Evolutionary conservation across 495 filamentous ascomycete species (phyloP).

Genomic region (Podospora comata): DNA sequence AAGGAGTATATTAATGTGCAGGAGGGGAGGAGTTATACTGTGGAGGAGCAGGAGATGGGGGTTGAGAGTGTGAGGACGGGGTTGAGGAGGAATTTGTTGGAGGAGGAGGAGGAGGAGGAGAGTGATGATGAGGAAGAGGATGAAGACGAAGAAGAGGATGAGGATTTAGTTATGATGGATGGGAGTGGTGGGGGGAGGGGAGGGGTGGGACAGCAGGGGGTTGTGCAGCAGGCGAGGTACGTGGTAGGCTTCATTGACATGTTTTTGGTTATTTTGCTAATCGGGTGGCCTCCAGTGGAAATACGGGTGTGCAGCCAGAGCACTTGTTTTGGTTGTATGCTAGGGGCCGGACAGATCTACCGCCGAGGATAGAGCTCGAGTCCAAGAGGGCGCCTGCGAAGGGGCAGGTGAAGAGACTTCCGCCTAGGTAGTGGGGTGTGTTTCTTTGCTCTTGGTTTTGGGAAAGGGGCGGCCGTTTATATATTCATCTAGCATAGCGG

Average conservation of each 20-base stretch:
- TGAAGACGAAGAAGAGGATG: constrained; percentile 35
- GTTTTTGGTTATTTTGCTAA: too few species aligned
- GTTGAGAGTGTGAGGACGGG: constrained; percentile 71
- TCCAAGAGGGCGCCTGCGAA: constrained; percentile 4
- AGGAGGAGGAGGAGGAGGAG: constrained; percentile 55
- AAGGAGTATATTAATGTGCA: constrained; percentile 46
- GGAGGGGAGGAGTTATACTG: constrained; percentile 56
- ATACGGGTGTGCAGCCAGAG: constrained; percentile 24
- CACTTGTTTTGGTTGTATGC: constrained; percentile 33
- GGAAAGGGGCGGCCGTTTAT: neutral
- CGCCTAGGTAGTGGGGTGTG: neutral
- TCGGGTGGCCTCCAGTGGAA: neutral
- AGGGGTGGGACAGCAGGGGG: constrained; percentile 23
- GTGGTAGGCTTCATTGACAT: too few species aligned
- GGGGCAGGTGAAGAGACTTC: constrained; percentile 13
- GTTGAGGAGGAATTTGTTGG: constrained; percentile 53
- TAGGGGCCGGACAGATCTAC: constrained; percentile 36
- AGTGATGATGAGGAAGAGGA: constrained; percentile 56
- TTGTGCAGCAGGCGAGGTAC: too few species aligned
- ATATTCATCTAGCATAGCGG: neutral
- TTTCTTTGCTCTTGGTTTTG: neutral
- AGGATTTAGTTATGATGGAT: constrained; percentile 36
- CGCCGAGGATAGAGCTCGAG: constrained; percentile 27
- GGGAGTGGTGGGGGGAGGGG: constrained; percentile 32
- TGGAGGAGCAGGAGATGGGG: constrained; percentile 63